Evolutionary conservation across 371 early-diverging fungal species (phyloP).

Genomic region (Capillidium rhysosporum): DNA sequence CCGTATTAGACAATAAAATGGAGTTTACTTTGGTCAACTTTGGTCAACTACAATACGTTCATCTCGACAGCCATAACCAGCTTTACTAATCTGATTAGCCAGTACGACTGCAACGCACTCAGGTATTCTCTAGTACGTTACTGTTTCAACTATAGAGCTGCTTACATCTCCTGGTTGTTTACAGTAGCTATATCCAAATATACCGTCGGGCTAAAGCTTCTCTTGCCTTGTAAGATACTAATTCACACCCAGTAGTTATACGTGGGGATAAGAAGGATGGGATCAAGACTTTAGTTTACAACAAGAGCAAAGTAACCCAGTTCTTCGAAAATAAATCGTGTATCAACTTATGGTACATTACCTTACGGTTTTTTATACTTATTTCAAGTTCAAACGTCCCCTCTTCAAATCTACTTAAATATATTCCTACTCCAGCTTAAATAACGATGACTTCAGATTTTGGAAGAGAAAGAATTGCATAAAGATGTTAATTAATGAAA

Average conservation of each 20-base stretch:
- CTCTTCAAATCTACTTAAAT: not conserved
- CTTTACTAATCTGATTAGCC: too few relatives aligned
- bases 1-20: too few relatives aligned
- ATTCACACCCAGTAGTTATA: not conserved
- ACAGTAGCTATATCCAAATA: slow-evolving; percentile 37
- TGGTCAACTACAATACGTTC: too few relatives aligned
- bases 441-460: too few relatives aligned
- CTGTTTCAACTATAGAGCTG: slow-evolving; percentile 30
- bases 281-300: not conserved
- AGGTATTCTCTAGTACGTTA: slow-evolving; percentile 33
- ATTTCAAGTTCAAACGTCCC: slow-evolving; percentile 33
- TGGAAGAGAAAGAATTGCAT: too few relatives aligned
- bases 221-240: not conserved
- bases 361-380: slow-evolving; percentile 38
- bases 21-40: too few relatives aligned
- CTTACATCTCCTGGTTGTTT: slow-evolving; percentile 42
- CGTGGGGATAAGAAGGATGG: not conserved
- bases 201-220: too few relatives aligned
- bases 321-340: slow-evolving; percentile 17
- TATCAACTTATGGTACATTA: slow-evolving; percentile 38
- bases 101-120: too few relatives aligned
- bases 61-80: too few relatives aligned
- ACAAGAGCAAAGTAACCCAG: not conserved
- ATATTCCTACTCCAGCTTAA: not conserved
- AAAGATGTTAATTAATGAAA: too few relatives aligned